Evolutionary conservation across 2,329 filamentous ascomycete genomes (phyloP).

Genomic region (Aspergillus thermomutatus): DNA sequence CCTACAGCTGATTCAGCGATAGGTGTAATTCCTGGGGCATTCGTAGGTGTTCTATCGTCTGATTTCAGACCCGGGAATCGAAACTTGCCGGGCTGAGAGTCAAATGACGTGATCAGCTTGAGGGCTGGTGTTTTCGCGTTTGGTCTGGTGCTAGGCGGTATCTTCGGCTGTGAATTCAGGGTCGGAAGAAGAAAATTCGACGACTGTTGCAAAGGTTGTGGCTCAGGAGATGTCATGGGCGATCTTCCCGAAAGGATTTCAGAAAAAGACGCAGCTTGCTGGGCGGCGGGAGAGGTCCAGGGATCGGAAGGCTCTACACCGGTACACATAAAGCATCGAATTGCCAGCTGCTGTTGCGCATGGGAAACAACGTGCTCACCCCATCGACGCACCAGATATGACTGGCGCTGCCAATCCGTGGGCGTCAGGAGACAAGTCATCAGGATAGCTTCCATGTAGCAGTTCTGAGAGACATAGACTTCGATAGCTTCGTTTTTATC

Average conservation of each 20-base stretch:
- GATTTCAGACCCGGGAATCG: slow-evolving; percentile 58
- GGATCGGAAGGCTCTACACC: slow-evolving; percentile 79
- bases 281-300: slow-evolving; percentile 81
- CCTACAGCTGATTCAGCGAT: slow-evolving; percentile 72
- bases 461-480: slow-evolving; percentile 87
- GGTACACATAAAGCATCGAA: slow-evolving; percentile 89
- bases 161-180: slow-evolving; percentile 29
- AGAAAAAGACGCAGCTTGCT: slow-evolving; percentile 51
- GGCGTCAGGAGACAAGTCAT: slow-evolving; percentile 81
- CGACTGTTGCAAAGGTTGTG: slow-evolving; percentile 43
- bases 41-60: slow-evolving; percentile 68
- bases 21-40: slow-evolving; percentile 73
- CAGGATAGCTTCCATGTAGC: slow-evolving; percentile 88
- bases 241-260: slow-evolving; percentile 25
- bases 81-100: slow-evolving; percentile 51
- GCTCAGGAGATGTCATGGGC: slow-evolving; percentile 54
- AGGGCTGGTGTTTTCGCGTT: slow-evolving; percentile 78
- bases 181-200: slow-evolving; percentile 17
- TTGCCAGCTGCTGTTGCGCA: slow-evolving; percentile 83
- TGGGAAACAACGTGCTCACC: slow-evolving; percentile 86
- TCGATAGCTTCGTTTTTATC: slow-evolving; percentile 94
- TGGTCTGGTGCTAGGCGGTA: slow-evolving; percentile 53
- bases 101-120: slow-evolving; percentile 90
- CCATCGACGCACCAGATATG: slow-evolving; percentile 87
- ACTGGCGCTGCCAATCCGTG: slow-evolving; percentile 84